Percentiles rank a stretch among this genome's conserved stretches.
These are phyloP conservation scores for Diddensiella transvaalensis DNA, from an alignment of 805 yeast genomes.

Conservation along the genomic window DNA sequence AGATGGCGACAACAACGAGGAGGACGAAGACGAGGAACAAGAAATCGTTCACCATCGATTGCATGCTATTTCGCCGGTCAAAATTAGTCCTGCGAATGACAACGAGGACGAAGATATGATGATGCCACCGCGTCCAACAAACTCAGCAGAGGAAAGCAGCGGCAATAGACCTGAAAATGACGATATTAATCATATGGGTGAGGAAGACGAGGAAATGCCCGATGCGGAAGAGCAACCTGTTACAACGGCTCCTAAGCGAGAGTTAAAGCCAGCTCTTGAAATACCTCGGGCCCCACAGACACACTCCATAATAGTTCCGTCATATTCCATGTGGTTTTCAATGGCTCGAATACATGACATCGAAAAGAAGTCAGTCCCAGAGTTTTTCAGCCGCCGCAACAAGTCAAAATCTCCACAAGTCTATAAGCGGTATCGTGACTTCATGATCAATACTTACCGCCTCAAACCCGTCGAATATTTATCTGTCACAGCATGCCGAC, in stretches of 20 bases:
- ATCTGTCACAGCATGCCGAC: slow-evolving; percentile 85
- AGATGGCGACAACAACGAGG: slow-evolving; percentile 22
- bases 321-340: slow-evolving; percentile 84
- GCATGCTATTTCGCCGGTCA: no score
- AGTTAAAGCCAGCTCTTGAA: slow-evolving; percentile 1
- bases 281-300: slow-evolving; percentile 49
- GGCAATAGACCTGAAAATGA: no score
- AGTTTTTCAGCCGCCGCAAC: slow-evolving; percentile 62
- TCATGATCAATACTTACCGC: slow-evolving; percentile 83
- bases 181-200: no score
- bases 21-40: slow-evolving; percentile 22
- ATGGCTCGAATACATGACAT: slow-evolving; percentile 68
- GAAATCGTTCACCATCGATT: no score
- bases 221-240: slow-evolving; percentile 3
- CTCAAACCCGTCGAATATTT: slow-evolving; percentile 85
- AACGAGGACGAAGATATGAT: no score
- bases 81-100: no score
- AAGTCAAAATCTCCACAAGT: slow-evolving; percentile 78
- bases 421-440: slow-evolving; percentile 78
- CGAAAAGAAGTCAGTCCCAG: slow-evolving; percentile 82
- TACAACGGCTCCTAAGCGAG: slow-evolving; percentile 1
- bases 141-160: no score
- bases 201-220: slow-evolving; percentile 13
- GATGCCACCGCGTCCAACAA: no score
- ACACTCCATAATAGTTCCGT: slow-evolving; percentile 80